Evolutionary conservation across 2,329 filamentous ascomycete genomes (phyloP), one percentile per base, ranked within the genome.

Genomic region (Xylaria sp.): DNA sequence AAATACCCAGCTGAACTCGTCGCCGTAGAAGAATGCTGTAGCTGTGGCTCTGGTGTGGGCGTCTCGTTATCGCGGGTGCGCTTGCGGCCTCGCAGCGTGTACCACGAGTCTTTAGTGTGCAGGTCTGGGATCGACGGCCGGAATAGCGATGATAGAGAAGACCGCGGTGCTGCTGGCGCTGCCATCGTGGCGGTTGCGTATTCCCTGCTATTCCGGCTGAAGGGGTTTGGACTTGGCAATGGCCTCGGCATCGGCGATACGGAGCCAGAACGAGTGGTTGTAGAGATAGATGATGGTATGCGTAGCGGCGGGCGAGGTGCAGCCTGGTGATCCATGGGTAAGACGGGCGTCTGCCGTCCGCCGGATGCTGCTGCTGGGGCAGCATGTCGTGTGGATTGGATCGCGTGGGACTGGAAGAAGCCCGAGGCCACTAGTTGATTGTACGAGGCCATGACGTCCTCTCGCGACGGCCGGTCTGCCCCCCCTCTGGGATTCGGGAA

Each of bases 401-500:
- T 88, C 59, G 86, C 86, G 68, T 87, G 86, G 27, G 83, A 79
- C 53, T 83, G 80, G 75, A 89, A 89, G 81, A 89, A 89, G 66
- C 86, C 86, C 5, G 82, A 82, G 2, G 85, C 82, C 71, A 88
- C 81, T 63, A 89, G 81, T 70, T 85, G 78, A 69, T 87, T 83
- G 75, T 89, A 89, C 73, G 81, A 87, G 66, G 83, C 82, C 73
- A 87, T 71, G 60, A 88, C 82, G 64, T 88, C 85, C 58, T 89
- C 86, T 3, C 79, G 75, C 5, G 78, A 74, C 31, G 77, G 80
- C 45, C 77, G 77, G 61, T 73, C 70, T 10, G 51, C 49, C 11
- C 17, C 49, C 44, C n/a, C 64, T 69, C 31, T 68, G 45, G 25
- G 44, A n/a, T 72, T 71, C 17, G 74, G 69, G 31, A 63, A 45